A percentile compares a stretch with the other conserved stretches of the same genome.
These are phyloP conservation scores for Cercospora citrullina DNA, from an alignment of 2,329 filamentous ascomycete species.

Conservation along the genomic window DNA sequence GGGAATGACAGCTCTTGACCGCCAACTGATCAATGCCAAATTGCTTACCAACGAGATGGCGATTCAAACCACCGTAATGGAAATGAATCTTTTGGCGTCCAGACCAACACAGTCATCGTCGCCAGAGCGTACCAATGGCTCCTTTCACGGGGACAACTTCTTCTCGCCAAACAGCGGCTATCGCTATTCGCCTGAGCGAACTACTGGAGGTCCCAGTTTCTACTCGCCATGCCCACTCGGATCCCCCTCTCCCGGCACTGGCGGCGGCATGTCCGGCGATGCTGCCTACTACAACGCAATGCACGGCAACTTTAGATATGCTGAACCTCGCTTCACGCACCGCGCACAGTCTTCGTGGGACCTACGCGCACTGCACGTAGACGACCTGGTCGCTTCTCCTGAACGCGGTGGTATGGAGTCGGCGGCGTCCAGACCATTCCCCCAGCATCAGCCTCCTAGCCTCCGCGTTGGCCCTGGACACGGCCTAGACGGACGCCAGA, in stretches of 20 bases:
- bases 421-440: not conserved
- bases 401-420: not conserved
- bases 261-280: not conserved
- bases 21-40: not conserved
- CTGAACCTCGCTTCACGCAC: not conserved
- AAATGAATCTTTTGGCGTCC: not conserved
- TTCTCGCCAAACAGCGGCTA: not conserved
- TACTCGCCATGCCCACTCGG: constrained; percentile 1
- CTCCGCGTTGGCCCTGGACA: not conserved
- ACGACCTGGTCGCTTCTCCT: constrained; percentile 10
- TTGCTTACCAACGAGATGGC: not conserved
- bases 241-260: not conserved
- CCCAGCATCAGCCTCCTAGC: not conserved
- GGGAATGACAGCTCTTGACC: not conserved
- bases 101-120: not conserved
- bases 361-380: constrained; percentile 7
- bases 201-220: not conserved
- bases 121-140: not conserved
- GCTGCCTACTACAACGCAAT: constrained; percentile 1
- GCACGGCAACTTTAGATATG: not conserved
- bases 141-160: not conserved
- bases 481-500: not conserved
- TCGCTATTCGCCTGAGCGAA: not conserved
- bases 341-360: constrained; percentile 10
- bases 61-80: not conserved